Conservation (phyloP, 768 basidiomycete genomes). For the Xerocomellus amylosporus region DNA sequence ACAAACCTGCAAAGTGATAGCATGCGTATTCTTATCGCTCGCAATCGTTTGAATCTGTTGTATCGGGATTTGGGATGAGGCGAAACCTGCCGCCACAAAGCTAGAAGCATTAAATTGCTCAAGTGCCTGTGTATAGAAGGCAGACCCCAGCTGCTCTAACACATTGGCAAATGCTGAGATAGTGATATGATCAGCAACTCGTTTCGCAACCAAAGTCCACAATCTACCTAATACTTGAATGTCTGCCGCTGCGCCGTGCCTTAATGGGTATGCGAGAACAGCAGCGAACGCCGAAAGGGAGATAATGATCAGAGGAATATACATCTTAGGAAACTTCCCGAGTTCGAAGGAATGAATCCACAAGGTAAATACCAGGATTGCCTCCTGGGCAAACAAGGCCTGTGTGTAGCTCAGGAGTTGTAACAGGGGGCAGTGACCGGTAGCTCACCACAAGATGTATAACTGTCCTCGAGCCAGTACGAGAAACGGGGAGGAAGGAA, state of each 20-base stretch:
- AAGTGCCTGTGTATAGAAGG: slow-evolving; percentile 67
- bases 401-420: not conserved
- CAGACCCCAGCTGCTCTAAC: slow-evolving; percentile 68
- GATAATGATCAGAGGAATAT: not conserved
- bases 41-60: slow-evolving; percentile 62
- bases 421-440: not conserved
- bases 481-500: not conserved
- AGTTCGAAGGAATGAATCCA: slow-evolving; percentile 30
- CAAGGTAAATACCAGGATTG: no score
- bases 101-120: slow-evolving; percentile 60
- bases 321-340: slow-evolving; percentile 10
- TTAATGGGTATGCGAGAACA: slow-evolving; percentile 8
- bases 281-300: not conserved
- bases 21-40: slow-evolving; percentile 61
- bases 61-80: slow-evolving; percentile 48
- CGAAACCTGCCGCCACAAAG: slow-evolving; percentile 65
- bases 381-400: not conserved
- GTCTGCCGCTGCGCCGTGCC: slow-evolving; percentile 5
- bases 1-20: slow-evolving; percentile 49
- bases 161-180: slow-evolving; percentile 68
- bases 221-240: slow-evolving; percentile 60
- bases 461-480: not conserved
- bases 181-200: not conserved
- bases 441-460: not conserved
- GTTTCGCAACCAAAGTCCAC: not conserved